phyloP scores from a whole-genome alignment of 2,329 filamentous ascomycete genomes.

The Calycina marina region DNA sequence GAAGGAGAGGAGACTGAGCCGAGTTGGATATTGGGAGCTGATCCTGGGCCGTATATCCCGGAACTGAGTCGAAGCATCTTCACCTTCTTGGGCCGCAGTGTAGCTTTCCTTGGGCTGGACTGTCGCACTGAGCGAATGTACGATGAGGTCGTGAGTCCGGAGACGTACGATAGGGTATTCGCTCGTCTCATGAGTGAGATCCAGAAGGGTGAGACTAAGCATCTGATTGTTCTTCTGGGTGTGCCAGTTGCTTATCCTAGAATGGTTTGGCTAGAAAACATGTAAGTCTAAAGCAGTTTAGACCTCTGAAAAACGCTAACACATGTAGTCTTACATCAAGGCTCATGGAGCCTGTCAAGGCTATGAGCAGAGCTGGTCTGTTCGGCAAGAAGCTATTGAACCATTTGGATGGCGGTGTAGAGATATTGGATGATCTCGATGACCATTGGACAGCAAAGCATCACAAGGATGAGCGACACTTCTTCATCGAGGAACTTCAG shows the following conservation, averaged over 20 bases:
- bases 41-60: slow-evolving; percentile 78
- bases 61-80: slow-evolving; percentile 77
- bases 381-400: slow-evolving; percentile 67
- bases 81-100: slow-evolving; percentile 63
- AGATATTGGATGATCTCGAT: slow-evolving; percentile 82
- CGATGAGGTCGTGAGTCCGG: slow-evolving; percentile 63
- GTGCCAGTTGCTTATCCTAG: slow-evolving; percentile 74
- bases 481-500: slow-evolving; percentile 81
- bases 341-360: slow-evolving; percentile 79
- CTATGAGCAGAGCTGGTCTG: slow-evolving; percentile 66
- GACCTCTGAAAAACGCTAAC: slow-evolving; percentile 21
- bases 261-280: slow-evolving; percentile 57
- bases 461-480: slow-evolving; percentile 79
- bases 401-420: slow-evolving; percentile 80
- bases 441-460: slow-evolving; percentile 97
- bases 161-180: slow-evolving; percentile 77
- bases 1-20: slow-evolving; percentile 77
- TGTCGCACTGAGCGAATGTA: slow-evolving; percentile 81
- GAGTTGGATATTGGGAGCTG: slow-evolving; percentile 73
- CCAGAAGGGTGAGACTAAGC: slow-evolving; percentile 69
- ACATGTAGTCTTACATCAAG: slow-evolving; percentile 59
- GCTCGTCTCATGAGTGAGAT: slow-evolving; percentile 75
- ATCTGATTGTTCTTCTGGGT: slow-evolving; percentile 75
- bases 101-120: slow-evolving; percentile 77
- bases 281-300: slow-evolving; percentile 35